Base-by-base conservation (phyloP, 108 stramenopile genomes). In the Nannochloropsis salina region DNA sequence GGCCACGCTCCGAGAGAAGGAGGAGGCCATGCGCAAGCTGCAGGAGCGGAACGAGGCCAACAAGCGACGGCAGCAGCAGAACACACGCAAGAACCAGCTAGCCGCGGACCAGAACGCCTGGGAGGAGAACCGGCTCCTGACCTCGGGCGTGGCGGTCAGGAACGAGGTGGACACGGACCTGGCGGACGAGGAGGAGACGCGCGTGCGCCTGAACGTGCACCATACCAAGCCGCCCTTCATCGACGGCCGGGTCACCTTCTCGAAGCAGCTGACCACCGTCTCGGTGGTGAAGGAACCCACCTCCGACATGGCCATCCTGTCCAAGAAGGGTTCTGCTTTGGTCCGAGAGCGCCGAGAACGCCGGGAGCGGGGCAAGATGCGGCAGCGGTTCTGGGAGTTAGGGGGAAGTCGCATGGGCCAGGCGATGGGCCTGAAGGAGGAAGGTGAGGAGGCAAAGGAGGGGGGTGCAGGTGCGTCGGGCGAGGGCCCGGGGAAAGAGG, bases 341-440 rank as follows among this genome's bases (percentile, higher is more conserved):
- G 87, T 98, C 84, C 87, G 90, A 42, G 85, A 86, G 41, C 80
- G 95, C 18, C 90, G 98, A 42, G 95, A 94, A 84, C 5, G 20
- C 42, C 95, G 95, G 83, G 96, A 97, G 44, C 91, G 94, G 89
- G 92, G 92, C 45, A 92, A 94, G 45, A 97, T 97, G 97, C 91
- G 97, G 44, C 94, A 98, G 88, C 94, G 95, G 86, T 99, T 98
- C 91, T 99, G 98, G 98, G 97, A 99, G 90, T 89, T 99, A 44
- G 98, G 98, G 44, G 98, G 98, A 9, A 94, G 93, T 80, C 90
- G 93, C 43, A 98, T 98, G 96, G 98, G 97, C 83, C 86, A 96
- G 42, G 96, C 94, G 4, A 94, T 97, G 83, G 94, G 96, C 41
- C 92, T 96, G 12, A 87, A 47, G 83, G 61, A 74, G 8, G 61